phyloP scores from a whole-genome alignment of 2,329 filamentous ascomycete species.

The Coniochaeta ligniaria region DNA sequence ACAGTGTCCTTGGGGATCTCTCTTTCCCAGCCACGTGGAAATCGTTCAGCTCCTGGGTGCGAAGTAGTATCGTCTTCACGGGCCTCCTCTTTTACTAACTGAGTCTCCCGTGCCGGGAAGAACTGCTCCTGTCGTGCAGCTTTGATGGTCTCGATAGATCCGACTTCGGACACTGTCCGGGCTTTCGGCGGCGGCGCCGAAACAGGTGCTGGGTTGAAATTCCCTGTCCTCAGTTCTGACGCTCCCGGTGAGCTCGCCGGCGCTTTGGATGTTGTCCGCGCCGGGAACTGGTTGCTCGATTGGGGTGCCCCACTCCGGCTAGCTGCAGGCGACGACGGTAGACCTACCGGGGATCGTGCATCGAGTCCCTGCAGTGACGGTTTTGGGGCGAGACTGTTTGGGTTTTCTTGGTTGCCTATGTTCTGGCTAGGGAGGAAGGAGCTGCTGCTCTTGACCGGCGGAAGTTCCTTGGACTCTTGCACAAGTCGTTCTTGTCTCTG shows the following conservation, averaged over 20 bases:
- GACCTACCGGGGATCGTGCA: conserved; percentile 9
- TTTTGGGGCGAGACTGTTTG: background rate
- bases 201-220: conserved; percentile 5
- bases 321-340: conserved; percentile 13
- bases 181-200: background rate
- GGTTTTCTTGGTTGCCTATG: background rate
- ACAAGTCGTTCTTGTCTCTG: conserved; percentile 4
- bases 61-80: conserved; percentile 2
- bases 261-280: conserved; percentile 23
- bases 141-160: conserved; percentile 14
- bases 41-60: conserved; percentile 4
- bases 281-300: conserved; percentile 17
- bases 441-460: conserved; percentile 10
- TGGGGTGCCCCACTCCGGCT: conserved; percentile 7
- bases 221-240: background rate
- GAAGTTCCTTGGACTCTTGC: conserved; percentile 10
- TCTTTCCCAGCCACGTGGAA: conserved; percentile 17
- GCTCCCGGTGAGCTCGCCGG: conserved; percentile 9
- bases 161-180: conserved; percentile 12
- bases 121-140: conserved; percentile 3
- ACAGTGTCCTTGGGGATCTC: conserved; percentile 26
- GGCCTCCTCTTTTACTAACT: conserved; percentile 1
- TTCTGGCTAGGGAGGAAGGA: background rate
- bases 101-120: background rate
- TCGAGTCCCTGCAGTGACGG: conserved; percentile 2